Base-by-base conservation (phyloP, 2,329 filamentous ascomycete genomes). In the Pyrenophora graminea region DNA sequence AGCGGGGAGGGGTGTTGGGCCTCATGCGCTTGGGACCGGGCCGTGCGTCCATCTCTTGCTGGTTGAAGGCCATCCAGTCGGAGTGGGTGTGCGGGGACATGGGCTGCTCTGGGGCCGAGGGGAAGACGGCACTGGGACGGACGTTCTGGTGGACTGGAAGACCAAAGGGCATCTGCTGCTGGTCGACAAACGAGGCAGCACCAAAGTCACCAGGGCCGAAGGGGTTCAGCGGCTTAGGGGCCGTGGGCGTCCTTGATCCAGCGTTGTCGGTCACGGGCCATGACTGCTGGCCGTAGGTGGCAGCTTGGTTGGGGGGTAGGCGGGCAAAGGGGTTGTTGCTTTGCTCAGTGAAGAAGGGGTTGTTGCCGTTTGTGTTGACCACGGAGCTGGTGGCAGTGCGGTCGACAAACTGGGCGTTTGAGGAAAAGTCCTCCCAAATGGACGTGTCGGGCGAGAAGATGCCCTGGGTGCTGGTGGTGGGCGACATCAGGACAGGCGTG, bases 241-340 rank as follows among this genome's bases (percentile, higher is more conserved):
- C 85, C 55, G 91, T 84, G 13, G 89, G 88, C 6, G 90, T 93
- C 72, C 85, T 87, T 56, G 89, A 84, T 45, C 85, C 88, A 21
- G 88, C 89, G 63, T 78, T 79, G 62, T 85, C 81, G 70, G 86
- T 36, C 37, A 76, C 80, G 42, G 85, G 78, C 88, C 89, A 92
- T 55, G 76, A 70, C 56, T 78, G 77, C 61, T 81, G 79, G 50
- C 73, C 74, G 57, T 80, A 77, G 56, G 68, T 71, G 69, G 66
- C 74, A 55, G 75, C 72, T 56, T 79, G 79, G 51, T 77, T 73
- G 33, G 77, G 70, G 19, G 79, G 78, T 55, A 87, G 78, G 53
- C 85, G 84, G 76, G 86, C 82, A 77, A 89, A 92, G 42, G 84
- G 84, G 75, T 78, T 77, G 69, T 74, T 79, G 61, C 75, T 73